Conservation (phyloP, 1,139 yeast species). For the Protomyces inouyei region DNA sequence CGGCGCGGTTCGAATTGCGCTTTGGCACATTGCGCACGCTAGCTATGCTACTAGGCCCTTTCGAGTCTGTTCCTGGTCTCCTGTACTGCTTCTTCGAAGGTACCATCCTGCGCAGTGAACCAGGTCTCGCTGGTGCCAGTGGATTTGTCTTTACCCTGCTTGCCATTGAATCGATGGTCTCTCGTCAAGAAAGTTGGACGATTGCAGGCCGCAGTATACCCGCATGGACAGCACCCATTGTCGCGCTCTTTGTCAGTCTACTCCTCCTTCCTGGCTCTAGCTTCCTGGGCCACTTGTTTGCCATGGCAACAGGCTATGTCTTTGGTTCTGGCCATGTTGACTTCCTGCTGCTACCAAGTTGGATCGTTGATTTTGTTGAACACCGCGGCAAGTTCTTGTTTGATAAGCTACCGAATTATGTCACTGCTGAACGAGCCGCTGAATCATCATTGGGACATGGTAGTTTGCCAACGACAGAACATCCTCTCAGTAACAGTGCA, state of each 20-base stretch:
- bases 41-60: constrained; percentile 56
- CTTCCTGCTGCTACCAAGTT: constrained; percentile 9
- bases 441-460: neutral
- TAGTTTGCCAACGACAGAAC: neutral
- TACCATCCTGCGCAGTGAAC: constrained; percentile 9
- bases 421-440: constrained; percentile 14
- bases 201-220: constrained; percentile 13
- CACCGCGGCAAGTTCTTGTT: neutral
- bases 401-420: constrained; percentile 1
- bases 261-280: constrained; percentile 14
- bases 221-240: neutral
- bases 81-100: constrained; percentile 21
- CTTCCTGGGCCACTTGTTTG: neutral
- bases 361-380: constrained; percentile 16
- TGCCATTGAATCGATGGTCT: constrained; percentile 38
- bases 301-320: constrained; percentile 8
- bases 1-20: constrained; percentile 57
- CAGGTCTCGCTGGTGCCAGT: constrained; percentile 39
- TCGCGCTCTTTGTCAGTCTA: neutral
- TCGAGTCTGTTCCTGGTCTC: constrained; percentile 24
- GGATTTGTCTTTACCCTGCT: constrained; percentile 73
- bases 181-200: neutral
- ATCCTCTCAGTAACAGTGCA: neutral
- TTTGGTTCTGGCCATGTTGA: constrained; percentile 20
- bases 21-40: constrained; percentile 91